Evolutionary conservation across 768 basidiomycete species (phyloP).

Genomic region (Hypholoma fasciculare): DNA sequence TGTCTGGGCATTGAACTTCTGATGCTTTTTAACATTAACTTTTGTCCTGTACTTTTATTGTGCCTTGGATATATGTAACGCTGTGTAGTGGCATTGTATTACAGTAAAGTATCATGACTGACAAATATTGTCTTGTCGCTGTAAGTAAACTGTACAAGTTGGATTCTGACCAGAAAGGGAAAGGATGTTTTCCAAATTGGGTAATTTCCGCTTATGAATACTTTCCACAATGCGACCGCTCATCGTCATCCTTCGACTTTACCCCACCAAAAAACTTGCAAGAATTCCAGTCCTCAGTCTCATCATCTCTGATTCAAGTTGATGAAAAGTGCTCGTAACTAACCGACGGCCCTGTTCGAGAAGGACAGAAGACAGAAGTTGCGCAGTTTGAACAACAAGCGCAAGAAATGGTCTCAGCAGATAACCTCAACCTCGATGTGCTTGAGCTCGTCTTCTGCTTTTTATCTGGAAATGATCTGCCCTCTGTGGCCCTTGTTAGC

Average conservation of each 20-base stretch:
- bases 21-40: not conserved
- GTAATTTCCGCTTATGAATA: not conserved
- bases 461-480: slow-evolving; percentile 56
- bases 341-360: too few species aligned
- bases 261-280: too few species aligned
- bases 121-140: too few species aligned
- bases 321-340: too few species aligned
- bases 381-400: not conserved
- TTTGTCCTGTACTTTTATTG: not conserved
- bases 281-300: too few species aligned
- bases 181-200: not conserved
- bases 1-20: not conserved
- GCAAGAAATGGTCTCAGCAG: slow-evolving; percentile 56
- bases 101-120: too few species aligned
- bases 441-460: slow-evolving; percentile 65
- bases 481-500: slow-evolving; percentile 63
- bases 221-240: not conserved
- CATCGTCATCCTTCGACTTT: too few species aligned
- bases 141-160: too few species aligned
- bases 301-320: too few species aligned
- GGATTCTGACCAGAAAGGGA: not conserved
- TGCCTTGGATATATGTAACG: too few species aligned
- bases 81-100: too few species aligned
- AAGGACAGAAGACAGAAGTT: too few species aligned
- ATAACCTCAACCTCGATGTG: slow-evolving; percentile 72